Percentiles rank a stretch among this genome's conserved stretches.
These are phyloP conservation scores for Dipteronia sinensis DNA, from an alignment of 345 rosid species.

Conservation along the genomic window DNA sequence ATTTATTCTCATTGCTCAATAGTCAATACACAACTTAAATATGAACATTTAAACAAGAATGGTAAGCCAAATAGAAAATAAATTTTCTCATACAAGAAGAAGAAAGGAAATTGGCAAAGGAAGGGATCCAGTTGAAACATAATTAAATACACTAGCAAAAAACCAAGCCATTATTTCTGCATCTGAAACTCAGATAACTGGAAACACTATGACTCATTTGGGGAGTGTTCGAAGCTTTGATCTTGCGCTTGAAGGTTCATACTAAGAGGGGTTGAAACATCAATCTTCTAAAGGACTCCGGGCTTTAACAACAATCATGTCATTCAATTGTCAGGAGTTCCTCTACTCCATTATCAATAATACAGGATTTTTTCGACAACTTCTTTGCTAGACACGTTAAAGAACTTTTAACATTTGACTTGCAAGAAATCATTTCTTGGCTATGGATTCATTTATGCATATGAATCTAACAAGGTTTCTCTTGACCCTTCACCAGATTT, in stretches of 20 bases:
- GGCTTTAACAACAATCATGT: neutral
- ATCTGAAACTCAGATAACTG: neutral
- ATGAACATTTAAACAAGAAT: neutral
- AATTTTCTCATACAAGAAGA: too few relatives aligned
- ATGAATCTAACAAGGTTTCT: conserved; percentile 40
- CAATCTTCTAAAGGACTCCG: too few relatives aligned
- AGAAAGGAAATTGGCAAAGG: too few relatives aligned
- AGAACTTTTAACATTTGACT: neutral
- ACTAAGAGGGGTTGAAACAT: too few relatives aligned
- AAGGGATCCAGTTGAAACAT: too few relatives aligned
- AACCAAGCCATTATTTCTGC: neutral
- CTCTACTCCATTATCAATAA: neutral
- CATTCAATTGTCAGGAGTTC: neutral
- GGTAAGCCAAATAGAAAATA: too few relatives aligned
- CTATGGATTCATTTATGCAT: conserved; percentile 1
- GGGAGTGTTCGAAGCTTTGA: neutral
- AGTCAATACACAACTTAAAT: neutral
- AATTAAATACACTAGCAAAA: neutral
- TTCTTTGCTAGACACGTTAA: neutral
- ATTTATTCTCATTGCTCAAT: neutral
- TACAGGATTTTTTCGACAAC: neutral
- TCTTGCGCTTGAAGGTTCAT: neutral
- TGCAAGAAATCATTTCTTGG: neutral
- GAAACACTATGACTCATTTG: neutral
- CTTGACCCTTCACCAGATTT: conserved; percentile 25